phyloP scores from a whole-genome alignment of 108 stramenopile genomes.

The Fistulifera solaris region DNA sequence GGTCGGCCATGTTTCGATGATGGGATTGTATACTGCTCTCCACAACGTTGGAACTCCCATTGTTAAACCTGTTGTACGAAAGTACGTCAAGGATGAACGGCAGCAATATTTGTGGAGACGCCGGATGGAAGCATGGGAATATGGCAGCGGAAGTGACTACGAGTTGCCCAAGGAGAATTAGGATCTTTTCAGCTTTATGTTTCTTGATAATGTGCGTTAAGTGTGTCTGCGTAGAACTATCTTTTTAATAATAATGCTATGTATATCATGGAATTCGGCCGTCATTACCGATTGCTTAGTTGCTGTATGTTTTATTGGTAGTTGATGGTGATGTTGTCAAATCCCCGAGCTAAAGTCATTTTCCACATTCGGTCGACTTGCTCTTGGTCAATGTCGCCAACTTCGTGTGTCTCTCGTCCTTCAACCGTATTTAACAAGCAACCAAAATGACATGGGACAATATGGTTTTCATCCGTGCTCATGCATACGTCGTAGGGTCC shows the following conservation, averaged over 20 bases:
- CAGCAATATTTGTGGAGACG: slow-evolving; percentile 33
- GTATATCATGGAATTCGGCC: too few species aligned
- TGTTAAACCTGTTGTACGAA: slow-evolving; percentile 29
- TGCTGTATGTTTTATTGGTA: not conserved
- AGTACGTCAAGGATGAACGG: slow-evolving; percentile 29
- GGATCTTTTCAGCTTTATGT: not conserved
- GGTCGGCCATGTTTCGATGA: slow-evolving; percentile 76
- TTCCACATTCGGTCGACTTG: slow-evolving; percentile 18
- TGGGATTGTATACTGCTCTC: slow-evolving; percentile 51
- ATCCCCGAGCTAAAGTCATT: slow-evolving; percentile 6
- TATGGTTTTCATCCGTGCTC: slow-evolving; percentile 53
- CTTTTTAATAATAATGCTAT: too few species aligned
- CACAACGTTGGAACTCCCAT: slow-evolving; percentile 33
- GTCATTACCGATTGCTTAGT: too few species aligned
- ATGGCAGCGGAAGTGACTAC: slow-evolving; percentile 74
- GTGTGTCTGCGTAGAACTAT: too few species aligned
- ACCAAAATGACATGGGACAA: slow-evolving; percentile 61
- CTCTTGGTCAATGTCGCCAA: slow-evolving; percentile 31
- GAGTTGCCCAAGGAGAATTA: slow-evolving; percentile 24
- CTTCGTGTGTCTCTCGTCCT: slow-evolving; percentile 50
- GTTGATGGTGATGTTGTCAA: slow-evolving; percentile 6
- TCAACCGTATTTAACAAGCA: slow-evolving; percentile 57
- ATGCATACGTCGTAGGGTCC: slow-evolving; percentile 58
- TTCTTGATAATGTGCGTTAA: too few species aligned
- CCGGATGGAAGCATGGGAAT: slow-evolving; percentile 71